Conservation (phyloP, 257 asterid species). For the Capsicum rhomboideum region DNA sequence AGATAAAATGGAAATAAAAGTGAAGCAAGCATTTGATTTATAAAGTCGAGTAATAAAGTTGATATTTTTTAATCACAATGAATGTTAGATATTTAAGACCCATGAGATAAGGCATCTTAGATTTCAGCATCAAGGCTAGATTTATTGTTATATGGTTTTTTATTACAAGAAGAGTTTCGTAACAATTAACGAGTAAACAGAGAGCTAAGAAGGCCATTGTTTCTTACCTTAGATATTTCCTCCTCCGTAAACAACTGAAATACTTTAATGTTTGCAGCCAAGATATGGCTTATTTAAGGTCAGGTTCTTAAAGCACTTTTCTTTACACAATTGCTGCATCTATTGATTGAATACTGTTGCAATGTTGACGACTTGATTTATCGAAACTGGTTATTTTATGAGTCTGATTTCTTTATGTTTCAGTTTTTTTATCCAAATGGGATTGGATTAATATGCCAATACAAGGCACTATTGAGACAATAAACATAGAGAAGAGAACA, state of each 20-base stretch:
- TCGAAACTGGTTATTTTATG: neutral
- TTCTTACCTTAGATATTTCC: neutral
- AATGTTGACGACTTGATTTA: neutral
- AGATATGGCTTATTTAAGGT: neutral
- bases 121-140: neutral
- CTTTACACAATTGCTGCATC: neutral
- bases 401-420: neutral
- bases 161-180: neutral
- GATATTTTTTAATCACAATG: no score
- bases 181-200: neutral
- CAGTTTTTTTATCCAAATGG: neutral
- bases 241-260: neutral
- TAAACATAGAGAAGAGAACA: no score
- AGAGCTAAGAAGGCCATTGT: neutral
- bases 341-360: neutral
- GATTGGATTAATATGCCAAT: neutral
- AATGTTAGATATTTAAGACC: no score
- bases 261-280: neutral
- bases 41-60: no score
- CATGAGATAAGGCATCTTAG: neutral
- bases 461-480: neutral
- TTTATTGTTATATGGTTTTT: neutral
- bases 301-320: conserved; percentile 4
- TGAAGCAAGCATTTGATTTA: no score
- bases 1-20: no score